Conservation (phyloP, 2,329 filamentous ascomycete species). For the Colletotrichum sp. region DNA sequence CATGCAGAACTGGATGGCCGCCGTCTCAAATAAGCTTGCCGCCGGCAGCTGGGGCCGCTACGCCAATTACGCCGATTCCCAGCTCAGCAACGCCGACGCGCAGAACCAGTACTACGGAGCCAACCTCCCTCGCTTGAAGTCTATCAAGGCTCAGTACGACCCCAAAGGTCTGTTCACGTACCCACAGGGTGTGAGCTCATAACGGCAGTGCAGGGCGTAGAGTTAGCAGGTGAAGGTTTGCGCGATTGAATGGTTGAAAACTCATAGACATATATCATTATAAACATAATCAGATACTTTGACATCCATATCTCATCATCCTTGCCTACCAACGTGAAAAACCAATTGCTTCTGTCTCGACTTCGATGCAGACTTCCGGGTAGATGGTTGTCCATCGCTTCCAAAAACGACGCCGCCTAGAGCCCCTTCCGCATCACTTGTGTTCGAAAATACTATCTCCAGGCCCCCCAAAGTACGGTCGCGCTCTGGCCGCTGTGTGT, state of each 20-base stretch:
- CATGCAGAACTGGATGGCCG: slow-evolving; percentile 44
- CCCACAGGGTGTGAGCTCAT: slow-evolving; percentile 30
- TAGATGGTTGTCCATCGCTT: neutral
- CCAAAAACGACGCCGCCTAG: neutral
- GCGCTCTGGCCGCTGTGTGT: neutral
- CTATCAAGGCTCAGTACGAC: slow-evolving; percentile 44
- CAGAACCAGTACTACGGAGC: slow-evolving; percentile 53
- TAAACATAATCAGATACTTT: neutral
- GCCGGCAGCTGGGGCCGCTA: slow-evolving; percentile 52
- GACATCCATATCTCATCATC: neutral
- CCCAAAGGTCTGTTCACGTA: slow-evolving; percentile 47
- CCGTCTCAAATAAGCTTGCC: slow-evolving; percentile 34
- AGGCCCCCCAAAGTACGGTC: neutral
- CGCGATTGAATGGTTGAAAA: too few relatives aligned
- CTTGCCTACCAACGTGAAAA: neutral
- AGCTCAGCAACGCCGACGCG: slow-evolving; percentile 49
- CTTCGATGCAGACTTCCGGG: neutral
- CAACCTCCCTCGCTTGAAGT: slow-evolving; percentile 39
- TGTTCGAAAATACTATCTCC: neutral
- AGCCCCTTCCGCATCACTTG: neutral
- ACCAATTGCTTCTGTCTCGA: neutral
- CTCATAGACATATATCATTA: neutral
- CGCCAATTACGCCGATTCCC: slow-evolving; percentile 59
- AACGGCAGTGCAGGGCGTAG: neutral
- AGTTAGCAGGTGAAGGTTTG: neutral